Conservation (phyloP, 345 rosid species). For the Kandelia obovata region DNA sequence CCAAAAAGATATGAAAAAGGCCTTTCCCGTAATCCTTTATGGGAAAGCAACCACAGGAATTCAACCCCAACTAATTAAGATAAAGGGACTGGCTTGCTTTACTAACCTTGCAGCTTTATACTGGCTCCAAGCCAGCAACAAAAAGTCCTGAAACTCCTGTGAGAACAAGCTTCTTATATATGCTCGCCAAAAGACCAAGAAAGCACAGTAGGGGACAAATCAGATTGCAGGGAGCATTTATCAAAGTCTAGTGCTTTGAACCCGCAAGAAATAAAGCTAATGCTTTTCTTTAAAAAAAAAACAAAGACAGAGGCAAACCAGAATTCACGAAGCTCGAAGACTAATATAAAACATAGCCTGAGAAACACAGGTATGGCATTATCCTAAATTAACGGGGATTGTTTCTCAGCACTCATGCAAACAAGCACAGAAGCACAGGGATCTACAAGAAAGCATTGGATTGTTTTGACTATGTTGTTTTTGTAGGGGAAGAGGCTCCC, state of each 20-base stretch:
- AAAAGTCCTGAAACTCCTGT: conserved; percentile 10
- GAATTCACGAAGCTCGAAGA: conserved; percentile 34
- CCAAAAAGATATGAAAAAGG: neutral
- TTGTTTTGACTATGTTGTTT: neutral
- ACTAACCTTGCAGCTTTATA: conserved; percentile 19
- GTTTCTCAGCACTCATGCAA: conserved; percentile 38
- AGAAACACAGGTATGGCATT: conserved; percentile 25
- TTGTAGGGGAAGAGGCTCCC: neutral
- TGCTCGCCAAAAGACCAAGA: conserved; percentile 1
- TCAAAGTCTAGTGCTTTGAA: conserved; percentile 47
- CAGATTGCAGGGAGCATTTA: conserved; percentile 21
- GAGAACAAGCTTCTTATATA: conserved; percentile 18
- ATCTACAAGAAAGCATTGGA: conserved; percentile 14
- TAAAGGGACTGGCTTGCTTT: neutral
- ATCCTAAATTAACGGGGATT: conserved; percentile 31
- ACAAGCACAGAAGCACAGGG: conserved; percentile 29
- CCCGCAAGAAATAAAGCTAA: conserved; percentile 25
- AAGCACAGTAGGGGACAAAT: conserved; percentile 21
- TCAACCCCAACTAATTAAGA: neutral
- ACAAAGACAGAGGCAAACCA: conserved; percentile 19
- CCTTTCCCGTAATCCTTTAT: neutral
- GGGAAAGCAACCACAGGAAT: neutral
- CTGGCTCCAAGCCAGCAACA: neutral
- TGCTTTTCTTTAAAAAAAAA: neutral
- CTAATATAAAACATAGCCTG: conserved; percentile 1